These are phyloP conservation scores for Coemansia sp. DNA, from an alignment of 192 early-diverging fungal species.

Conservation along the genomic window DNA sequence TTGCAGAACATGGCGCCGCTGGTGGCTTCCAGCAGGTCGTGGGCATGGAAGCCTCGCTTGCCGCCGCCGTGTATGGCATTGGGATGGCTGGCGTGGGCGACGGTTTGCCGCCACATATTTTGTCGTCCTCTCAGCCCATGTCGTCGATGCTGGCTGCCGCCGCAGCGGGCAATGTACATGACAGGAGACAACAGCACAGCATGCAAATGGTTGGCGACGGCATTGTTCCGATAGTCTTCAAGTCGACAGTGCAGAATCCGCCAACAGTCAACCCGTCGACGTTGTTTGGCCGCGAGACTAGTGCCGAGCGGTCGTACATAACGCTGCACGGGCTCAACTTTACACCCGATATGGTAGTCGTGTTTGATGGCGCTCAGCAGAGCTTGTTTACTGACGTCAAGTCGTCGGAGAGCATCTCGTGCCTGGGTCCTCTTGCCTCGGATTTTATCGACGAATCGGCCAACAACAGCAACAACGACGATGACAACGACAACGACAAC, in stretches of 20 bases:
- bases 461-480: not conserved
- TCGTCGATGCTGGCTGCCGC: constrained; percentile 1
- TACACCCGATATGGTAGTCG: constrained; percentile 64
- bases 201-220: constrained; percentile 11
- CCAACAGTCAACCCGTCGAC: constrained; percentile 29
- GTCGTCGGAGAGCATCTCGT: constrained; percentile 42
- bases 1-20: constrained; percentile 9
- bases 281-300: constrained; percentile 11
- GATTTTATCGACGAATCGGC: constrained; percentile 16
- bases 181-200: not conserved
- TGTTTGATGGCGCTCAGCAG: constrained; percentile 64
- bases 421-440: constrained; percentile 38
- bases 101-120: constrained; percentile 10
- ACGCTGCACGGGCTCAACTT: constrained; percentile 71
- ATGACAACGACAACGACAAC: too few species aligned
- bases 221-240: constrained; percentile 42
- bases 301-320: constrained; percentile 41
- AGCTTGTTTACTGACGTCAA: constrained; percentile 42
- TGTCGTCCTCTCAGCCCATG: too few species aligned
- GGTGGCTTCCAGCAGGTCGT: constrained; percentile 17
- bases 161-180: not conserved
- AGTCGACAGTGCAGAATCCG: constrained; percentile 41
- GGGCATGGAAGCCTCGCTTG: constrained; percentile 32
- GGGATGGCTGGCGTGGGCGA: constrained; percentile 10
- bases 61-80: constrained; percentile 40